A percentile compares a stretch with the other conserved stretches of the same genome.
Conservation (phyloP, 129 eudicot genomes). For the Lactuca sativa region DNA sequence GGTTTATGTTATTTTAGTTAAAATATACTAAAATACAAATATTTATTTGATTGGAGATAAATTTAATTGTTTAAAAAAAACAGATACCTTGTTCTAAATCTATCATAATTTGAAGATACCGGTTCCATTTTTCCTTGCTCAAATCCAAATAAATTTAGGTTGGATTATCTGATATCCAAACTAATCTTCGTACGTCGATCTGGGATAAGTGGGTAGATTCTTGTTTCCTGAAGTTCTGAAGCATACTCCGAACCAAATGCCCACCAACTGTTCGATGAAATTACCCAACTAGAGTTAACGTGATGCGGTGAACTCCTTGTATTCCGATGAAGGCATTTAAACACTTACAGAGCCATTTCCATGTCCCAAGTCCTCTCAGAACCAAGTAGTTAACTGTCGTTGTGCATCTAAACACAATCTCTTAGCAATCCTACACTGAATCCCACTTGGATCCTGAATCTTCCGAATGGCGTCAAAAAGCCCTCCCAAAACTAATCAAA, state of each 20-base stretch:
- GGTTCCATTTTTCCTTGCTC: too few species aligned
- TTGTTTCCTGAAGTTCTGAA: not conserved
- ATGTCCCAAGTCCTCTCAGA: slow-evolving; percentile 21
- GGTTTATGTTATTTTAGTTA: too few species aligned
- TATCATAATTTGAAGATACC: too few species aligned
- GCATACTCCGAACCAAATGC: not conserved
- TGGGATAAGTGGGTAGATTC: not conserved
- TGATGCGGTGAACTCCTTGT: not conserved
- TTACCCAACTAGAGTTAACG: not conserved
- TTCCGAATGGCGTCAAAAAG: slow-evolving; percentile 51
- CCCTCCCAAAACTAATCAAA: slow-evolving; percentile 49
- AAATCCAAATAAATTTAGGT: too few species aligned
- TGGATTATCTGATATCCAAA: too few species aligned
- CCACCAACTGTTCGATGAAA: slow-evolving; percentile 36
- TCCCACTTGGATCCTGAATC: slow-evolving; percentile 31
- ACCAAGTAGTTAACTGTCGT: slow-evolving; percentile 6
- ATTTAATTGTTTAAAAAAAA: too few species aligned
- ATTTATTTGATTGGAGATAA: too few species aligned
- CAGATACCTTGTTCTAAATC: too few species aligned
- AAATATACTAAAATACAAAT: too few species aligned
- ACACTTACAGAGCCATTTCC: slow-evolving; percentile 23
- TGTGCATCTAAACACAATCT: slow-evolving; percentile 24
- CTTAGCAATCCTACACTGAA: slow-evolving; percentile 37
- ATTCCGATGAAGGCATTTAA: slow-evolving; percentile 27
- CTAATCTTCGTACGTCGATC: not conserved